phyloP scores from a whole-genome alignment of 345 rosid species.

The Luvunga scandens region DNA sequence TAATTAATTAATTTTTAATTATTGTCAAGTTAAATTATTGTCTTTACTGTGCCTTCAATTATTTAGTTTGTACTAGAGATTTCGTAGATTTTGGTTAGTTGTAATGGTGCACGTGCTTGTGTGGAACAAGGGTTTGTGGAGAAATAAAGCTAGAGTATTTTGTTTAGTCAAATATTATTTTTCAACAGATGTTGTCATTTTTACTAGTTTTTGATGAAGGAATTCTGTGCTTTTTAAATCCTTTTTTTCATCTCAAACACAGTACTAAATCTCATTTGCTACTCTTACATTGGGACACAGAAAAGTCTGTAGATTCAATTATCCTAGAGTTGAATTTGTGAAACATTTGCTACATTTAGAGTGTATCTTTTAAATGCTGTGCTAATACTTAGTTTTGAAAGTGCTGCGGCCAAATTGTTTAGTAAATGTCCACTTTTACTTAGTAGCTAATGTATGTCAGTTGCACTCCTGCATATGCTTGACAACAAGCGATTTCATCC shows the following conservation, averaged over 20 bases:
- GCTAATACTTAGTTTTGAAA: neutral
- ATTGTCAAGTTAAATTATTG: neutral
- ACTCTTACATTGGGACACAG: neutral
- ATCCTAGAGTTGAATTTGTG: neutral
- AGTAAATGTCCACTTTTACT: neutral
- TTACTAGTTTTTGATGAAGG: neutral
- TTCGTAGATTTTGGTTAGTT: neutral
- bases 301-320: neutral
- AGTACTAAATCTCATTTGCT: neutral
- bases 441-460: neutral
- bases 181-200: no score
- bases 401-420: neutral
- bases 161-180: no score
- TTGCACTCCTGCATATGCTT: neutral
- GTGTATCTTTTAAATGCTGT: no score
- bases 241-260: neutral
- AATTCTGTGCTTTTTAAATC: neutral
- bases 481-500: neutral
- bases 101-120: neutral
- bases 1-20: slow-evolving; percentile 11
- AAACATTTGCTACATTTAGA: neutral
- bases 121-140: neutral
- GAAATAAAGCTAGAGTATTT: neutral
- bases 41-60: neutral
- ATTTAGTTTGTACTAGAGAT: neutral